Evolutionary conservation across 768 basidiomycete species (phyloP), one percentile per base, ranked within the genome.

Genomic region (Amanita rimosa): DNA sequence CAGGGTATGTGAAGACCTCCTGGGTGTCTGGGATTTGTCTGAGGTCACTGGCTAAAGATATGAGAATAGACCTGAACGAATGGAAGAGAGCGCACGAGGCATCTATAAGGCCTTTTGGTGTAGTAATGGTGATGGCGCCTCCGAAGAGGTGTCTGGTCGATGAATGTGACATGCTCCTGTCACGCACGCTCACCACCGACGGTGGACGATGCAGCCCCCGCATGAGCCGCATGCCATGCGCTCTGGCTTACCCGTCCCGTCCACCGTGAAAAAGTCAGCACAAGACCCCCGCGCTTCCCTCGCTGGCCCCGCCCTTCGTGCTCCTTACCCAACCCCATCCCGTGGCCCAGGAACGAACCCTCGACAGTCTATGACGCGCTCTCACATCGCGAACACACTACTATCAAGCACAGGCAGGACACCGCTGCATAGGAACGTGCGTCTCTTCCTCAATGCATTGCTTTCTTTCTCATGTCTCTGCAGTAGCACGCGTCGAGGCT

Each of bases 1-100:
- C 64, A 5, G 76, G 75, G 48, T 81, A 83, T 49, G 96, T 62
- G 65, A 91, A 85, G 36, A 96, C 95, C 60, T 98, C 96, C 64
- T 99, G 95, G 3, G 80, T 91, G 61, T 98, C 86, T 11, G 96
- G 94, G 10, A 99, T 72, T 65, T 97, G 88, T 47, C 95, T 89
- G 10, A 73, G 41, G 31, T 50, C 17, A 13, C 43, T 50, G 39
- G 44, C 8, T 42, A 46, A 48, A 46, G 17, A 39, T 33, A 36
- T 44, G 45, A 46, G 48, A 31, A 38, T n/a, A 29, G 22, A 38
- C 35, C 48, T 4, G 11, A 3, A 40, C 22, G 17, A 33, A 24
- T 19, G n/a, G 42, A n/a, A 47, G 36, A 4, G 42, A 45, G 48
- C 89, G 53, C 67, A 96, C 95, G 92, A 88, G 45, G 83, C 91